These are phyloP conservation scores for Clarireedia hainanense DNA, from an alignment of 2,329 filamentous ascomycete species.

Conservation along the genomic window DNA sequence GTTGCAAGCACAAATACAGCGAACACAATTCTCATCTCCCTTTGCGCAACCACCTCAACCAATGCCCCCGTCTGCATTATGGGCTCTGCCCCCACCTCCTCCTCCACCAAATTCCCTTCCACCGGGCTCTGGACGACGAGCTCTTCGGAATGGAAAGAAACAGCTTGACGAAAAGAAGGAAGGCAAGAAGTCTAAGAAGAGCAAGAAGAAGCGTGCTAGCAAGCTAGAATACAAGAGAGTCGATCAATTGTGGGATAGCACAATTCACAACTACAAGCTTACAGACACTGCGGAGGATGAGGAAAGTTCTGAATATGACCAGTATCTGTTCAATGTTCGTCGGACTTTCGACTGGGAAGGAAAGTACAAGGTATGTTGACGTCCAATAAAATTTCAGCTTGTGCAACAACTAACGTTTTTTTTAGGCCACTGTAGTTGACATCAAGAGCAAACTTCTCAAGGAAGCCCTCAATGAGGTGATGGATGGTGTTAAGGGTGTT, in stretches of 20 bases:
- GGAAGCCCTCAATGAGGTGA: slow-evolving; percentile 60
- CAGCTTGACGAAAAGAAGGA: slow-evolving; percentile 28
- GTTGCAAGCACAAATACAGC: slow-evolving; percentile 15
- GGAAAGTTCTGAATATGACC: slow-evolving; percentile 61
- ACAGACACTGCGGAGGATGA: slow-evolving; percentile 58
- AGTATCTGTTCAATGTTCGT: slow-evolving; percentile 76
- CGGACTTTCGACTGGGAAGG: slow-evolving; percentile 79
- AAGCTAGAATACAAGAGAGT: slow-evolving; percentile 63
- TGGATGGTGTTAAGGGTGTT: slow-evolving; percentile 70
- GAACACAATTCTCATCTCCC: slow-evolving; percentile 13
- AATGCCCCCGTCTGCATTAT: not conserved
- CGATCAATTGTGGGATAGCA: slow-evolving; percentile 53
- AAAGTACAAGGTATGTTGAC: slow-evolving; percentile 50
- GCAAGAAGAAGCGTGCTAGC: slow-evolving; percentile 35
- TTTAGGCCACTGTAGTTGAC: slow-evolving; percentile 57
- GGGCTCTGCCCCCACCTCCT: slow-evolving; percentile 5
- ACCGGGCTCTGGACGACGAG: slow-evolving; percentile 16
- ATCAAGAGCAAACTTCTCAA: slow-evolving; percentile 77
- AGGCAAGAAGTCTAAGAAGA: slow-evolving; percentile 34
- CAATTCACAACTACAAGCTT: slow-evolving; percentile 57
- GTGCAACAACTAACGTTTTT: slow-evolving; percentile 9
- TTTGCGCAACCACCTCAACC: slow-evolving; percentile 10
- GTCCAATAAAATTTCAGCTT: not conserved
- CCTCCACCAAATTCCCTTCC: slow-evolving; percentile 8
- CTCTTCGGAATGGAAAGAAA: slow-evolving; percentile 19